Conservation (phyloP, 768 basidiomycete genomes). For the Hypholoma fasciculare region DNA sequence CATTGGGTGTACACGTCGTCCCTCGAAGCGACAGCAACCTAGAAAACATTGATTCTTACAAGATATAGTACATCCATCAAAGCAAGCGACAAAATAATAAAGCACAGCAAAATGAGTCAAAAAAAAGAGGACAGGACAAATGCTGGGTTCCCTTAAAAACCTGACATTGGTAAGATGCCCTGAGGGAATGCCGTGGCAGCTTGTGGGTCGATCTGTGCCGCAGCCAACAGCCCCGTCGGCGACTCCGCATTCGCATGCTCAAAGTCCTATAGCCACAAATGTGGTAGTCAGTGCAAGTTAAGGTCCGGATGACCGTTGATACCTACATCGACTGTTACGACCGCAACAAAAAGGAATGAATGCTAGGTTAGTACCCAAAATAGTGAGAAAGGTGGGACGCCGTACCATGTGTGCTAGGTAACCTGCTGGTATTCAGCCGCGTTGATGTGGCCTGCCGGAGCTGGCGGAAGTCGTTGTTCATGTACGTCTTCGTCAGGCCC, state of each 20-base stretch:
- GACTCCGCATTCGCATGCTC: slow-evolving; percentile 2
- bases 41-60: too few relatives aligned
- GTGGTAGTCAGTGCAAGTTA: slow-evolving; percentile 16
- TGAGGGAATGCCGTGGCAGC: neutral
- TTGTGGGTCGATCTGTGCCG: neutral
- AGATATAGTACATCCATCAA: too few relatives aligned
- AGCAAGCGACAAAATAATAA: too few relatives aligned
- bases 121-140: neutral
- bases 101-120: neutral
- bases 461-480: slow-evolving; percentile 80
- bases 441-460: slow-evolving; percentile 66
- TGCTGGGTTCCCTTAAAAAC: neutral
- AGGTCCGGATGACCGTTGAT: slow-evolving; percentile 31
- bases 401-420: slow-evolving; percentile 82
- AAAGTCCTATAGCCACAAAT: slow-evolving; percentile 14
- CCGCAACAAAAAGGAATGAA: neutral
- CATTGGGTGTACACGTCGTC: too few relatives aligned
- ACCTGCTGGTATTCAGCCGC: slow-evolving; percentile 80
- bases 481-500: slow-evolving; percentile 81
- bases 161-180: neutral
- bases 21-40: too few relatives aligned
- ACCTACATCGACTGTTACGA: slow-evolving; percentile 40
- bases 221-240: neutral
- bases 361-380: neutral
- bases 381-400: neutral